Evolutionary conservation across 2,329 filamentous ascomycete species (phyloP).

Genomic region (Exophiala sideris): DNA sequence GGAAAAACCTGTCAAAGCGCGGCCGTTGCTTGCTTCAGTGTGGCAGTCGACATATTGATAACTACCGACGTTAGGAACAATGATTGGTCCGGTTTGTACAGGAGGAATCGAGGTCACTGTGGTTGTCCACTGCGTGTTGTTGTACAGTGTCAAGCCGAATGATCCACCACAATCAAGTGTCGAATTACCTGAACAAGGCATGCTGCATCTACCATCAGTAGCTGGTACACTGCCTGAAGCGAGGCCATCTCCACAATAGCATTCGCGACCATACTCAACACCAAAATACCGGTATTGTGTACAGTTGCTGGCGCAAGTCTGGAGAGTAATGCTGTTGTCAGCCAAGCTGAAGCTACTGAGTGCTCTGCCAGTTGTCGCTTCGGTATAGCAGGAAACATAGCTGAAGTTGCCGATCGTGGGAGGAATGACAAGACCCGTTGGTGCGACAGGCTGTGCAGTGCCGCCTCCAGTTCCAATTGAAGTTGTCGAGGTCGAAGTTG

Average conservation of each 20-base stretch:
- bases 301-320: conserved; percentile 31
- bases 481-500: neutral
- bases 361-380: conserved; percentile 34
- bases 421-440: conserved; percentile 12
- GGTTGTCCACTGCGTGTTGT: conserved; percentile 12
- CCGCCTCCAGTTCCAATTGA: conserved; percentile 6
- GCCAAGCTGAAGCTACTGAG: conserved; percentile 20
- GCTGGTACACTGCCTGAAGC: conserved; percentile 20
- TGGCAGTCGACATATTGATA: conserved; percentile 24
- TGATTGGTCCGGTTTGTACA: conserved; percentile 12
- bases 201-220: conserved; percentile 40
- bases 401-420: conserved; percentile 19
- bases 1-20: conserved; percentile 20
- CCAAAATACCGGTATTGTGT: conserved; percentile 32
- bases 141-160: conserved; percentile 42
- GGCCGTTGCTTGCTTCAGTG: conserved; percentile 17
- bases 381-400: conserved; percentile 30
- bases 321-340: conserved; percentile 28
- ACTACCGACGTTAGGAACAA: conserved; percentile 16
- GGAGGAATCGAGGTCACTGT: conserved; percentile 6
- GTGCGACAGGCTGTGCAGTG: neutral
- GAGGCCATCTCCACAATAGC: conserved; percentile 35
- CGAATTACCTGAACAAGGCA: conserved; percentile 37
- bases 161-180: conserved; percentile 48
- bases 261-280: conserved; percentile 35